Evolutionary conservation across 1,139 yeast genomes (phyloP).

Genomic region (Sugiyamaella japonica): DNA sequence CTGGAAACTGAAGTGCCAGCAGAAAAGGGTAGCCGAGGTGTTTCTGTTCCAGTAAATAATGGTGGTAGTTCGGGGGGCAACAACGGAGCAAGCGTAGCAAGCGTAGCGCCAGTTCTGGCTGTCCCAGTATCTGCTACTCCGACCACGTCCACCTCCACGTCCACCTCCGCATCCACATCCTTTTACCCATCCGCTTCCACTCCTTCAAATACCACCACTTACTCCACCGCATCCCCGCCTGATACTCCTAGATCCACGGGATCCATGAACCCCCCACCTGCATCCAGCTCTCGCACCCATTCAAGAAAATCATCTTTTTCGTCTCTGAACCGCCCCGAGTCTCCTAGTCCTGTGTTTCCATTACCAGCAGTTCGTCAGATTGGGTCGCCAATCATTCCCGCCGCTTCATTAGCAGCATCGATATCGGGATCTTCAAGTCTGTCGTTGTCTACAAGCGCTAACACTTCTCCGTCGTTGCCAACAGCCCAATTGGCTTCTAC

Average conservation of each 20-base stretch:
- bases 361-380: conserved; percentile 46
- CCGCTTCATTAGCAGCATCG: conserved; percentile 19
- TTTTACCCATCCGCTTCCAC: conserved; percentile 14
- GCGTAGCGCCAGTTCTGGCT: not conserved
- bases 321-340: conserved; percentile 29
- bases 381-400: conserved; percentile 35
- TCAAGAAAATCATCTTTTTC: conserved; percentile 36
- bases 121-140: too few relatives aligned
- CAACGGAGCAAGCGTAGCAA: too few relatives aligned
- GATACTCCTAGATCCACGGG: conserved; percentile 23
- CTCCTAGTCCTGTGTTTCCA: conserved; percentile 38
- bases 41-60: not conserved
- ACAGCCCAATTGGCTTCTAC: conserved; percentile 4
- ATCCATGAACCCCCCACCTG: conserved; percentile 34
- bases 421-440: conserved; percentile 19
- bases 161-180: not conserved
- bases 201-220: conserved; percentile 12
- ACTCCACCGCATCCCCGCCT: conserved; percentile 21
- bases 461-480: conserved; percentile 12
- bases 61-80: not conserved
- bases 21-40: not conserved
- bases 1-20: conserved; percentile 11
- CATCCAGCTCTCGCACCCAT: conserved; percentile 29
- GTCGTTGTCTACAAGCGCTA: not conserved
- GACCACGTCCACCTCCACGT: too few relatives aligned